Evolutionary conservation across 768 basidiomycete species (phyloP).

Genomic region (Galerina sulciceps): DNA sequence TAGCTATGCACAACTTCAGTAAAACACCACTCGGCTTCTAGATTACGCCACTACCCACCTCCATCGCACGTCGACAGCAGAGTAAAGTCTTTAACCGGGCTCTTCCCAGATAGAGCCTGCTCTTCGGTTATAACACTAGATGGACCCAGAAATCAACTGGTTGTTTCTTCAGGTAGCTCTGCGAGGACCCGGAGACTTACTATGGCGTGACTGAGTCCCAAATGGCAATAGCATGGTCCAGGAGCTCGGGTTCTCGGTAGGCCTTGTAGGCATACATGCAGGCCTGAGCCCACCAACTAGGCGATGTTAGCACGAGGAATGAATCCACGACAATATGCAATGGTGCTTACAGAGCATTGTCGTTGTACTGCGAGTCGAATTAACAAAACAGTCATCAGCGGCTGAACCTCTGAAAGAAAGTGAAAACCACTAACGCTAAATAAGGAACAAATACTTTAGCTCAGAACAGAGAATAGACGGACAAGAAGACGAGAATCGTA

Average conservation of each 20-base stretch:
- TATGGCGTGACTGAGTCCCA: conserved; percentile 54
- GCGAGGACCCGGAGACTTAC: conserved; percentile 30
- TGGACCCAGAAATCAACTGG: background rate
- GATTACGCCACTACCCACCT: conserved; percentile 30
- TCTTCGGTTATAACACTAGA: conserved; percentile 46
- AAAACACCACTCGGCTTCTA: background rate
- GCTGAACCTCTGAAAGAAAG: background rate
- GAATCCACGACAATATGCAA: background rate
- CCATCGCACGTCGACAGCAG: conserved; percentile 48
- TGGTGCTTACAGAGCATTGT: conserved; percentile 51
- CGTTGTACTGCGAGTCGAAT: conserved; percentile 40
- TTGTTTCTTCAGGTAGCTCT: background rate
- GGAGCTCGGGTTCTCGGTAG: conserved; percentile 45
- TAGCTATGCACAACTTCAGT: conserved; percentile 28
- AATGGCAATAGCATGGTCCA: conserved; percentile 47
- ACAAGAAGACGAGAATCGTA: conserved; percentile 19
- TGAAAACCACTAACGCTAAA: conserved; percentile 20
- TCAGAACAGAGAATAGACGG: background rate
- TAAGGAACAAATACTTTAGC: background rate
- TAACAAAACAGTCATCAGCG: background rate
- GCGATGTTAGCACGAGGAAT: background rate
- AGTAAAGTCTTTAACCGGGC: conserved; percentile 45
- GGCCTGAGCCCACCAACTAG: conserved; percentile 60
- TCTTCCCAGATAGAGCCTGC: conserved; percentile 38
- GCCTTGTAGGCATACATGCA: conserved; percentile 52